Evolutionary conservation across 2,329 filamentous ascomycete genomes (phyloP), one percentile per base, ranked within the genome.

Genomic region (Pseudocercospora fijiensis): DNA sequence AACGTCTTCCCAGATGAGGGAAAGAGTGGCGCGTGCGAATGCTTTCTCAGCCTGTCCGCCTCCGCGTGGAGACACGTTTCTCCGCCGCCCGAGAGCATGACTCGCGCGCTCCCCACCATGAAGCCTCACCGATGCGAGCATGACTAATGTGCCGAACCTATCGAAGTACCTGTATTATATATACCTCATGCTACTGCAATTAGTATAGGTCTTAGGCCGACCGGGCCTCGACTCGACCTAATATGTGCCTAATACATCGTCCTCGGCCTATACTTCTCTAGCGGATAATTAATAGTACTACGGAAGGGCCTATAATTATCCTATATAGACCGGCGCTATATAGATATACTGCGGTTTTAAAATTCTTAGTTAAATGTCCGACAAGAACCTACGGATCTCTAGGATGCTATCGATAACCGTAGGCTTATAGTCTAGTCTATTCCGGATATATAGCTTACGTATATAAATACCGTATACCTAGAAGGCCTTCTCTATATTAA

Each of bases 401-500:
- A 37, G 20, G n/a, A 67, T 18, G 24, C 62, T 43, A 3, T 64
- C 63, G 7, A 64, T 49, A 4, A 66, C 47, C 33, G 22, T 56
- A 8, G 63, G 61, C 22, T 43, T 22, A 33, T 65, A 58, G 41
- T 65, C 60, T n/a, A 58, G 65, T 10, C 62, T 57, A 26, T 51
- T 60, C n/a, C 60, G 62, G 27, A 67, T 49, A 47, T 58, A 67
- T 1, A 65, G 63, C 55, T 59, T 67, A 3, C 62, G 63, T 8
- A 60, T 63, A 55, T 52, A 61, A 28, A 65, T 67, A 6, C 76
- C 76, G 61, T 92, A 89, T 41, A 92, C 81, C 75, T 91, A 88
- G 24, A 92, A 79, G 1, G 89, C 87, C 2, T 90, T 79, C 10
- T 83, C 81, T 9, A 86, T 87, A 73, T 91, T 92, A 71, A 85